Conservation (phyloP, 441 rosid species). For the Corymbia calophylla region DNA sequence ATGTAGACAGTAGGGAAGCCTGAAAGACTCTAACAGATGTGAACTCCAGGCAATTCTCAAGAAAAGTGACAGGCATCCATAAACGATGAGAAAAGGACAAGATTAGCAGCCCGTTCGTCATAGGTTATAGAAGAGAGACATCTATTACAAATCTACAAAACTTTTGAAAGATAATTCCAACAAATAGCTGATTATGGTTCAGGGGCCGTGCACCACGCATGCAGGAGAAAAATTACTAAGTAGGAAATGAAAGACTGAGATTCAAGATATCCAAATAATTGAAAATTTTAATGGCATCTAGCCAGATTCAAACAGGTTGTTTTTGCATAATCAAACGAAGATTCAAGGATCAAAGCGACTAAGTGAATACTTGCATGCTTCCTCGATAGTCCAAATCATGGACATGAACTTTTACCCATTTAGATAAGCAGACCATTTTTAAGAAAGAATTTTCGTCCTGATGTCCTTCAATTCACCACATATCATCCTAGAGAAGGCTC, state of each 20-base stretch:
- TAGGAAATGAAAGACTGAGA: background rate
- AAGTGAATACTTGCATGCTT: background rate
- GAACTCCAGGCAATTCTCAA: background rate
- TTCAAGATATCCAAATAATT: background rate
- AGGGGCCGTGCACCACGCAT: background rate
- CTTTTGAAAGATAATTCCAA: background rate
- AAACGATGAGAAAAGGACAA: background rate
- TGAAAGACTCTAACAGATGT: background rate
- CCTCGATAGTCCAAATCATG: background rate
- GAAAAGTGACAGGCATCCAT: background rate
- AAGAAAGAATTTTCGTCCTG: background rate
- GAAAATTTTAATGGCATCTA: background rate
- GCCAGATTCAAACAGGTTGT: background rate
- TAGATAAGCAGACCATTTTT: background rate
- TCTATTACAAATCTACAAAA: background rate
- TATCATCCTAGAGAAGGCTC: background rate
- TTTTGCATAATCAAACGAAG: background rate
- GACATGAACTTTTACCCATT: background rate
- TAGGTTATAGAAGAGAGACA: background rate
- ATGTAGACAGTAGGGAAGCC: background rate
- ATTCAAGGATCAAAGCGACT: background rate
- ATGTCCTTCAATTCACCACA: background rate
- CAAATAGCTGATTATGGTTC: background rate
- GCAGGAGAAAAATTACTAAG: background rate
- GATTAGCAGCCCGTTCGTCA: background rate